Conservation (phyloP, 2,329 filamentous ascomycete genomes). For the Chaetothyriales sp. region DNA sequence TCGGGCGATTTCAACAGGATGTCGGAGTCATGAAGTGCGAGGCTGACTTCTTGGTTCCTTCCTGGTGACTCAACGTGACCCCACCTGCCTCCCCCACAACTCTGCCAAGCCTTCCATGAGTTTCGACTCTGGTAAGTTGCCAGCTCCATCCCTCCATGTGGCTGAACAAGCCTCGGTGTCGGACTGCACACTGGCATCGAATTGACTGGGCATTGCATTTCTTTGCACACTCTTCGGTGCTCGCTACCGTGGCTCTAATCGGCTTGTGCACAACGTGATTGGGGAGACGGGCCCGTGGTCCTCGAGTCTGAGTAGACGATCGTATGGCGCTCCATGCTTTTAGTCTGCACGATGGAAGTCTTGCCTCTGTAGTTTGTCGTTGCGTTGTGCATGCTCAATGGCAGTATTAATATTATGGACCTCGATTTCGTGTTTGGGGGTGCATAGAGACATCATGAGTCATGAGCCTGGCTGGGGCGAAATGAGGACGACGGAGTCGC, state of each 20-base stretch:
- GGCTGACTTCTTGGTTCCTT: neutral
- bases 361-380: neutral
- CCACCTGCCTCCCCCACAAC: neutral
- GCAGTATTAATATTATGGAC: neutral
- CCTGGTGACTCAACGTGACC: neutral
- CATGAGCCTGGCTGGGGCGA: conserved; percentile 41
- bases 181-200: neutral
- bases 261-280: neutral
- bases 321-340: neutral
- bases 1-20: neutral
- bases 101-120: neutral
- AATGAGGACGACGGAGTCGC: conserved; percentile 58
- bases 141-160: neutral
- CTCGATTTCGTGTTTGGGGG: neutral
- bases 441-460: conserved; percentile 16
- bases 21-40: neutral
- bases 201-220: neutral
- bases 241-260: neutral
- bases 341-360: neutral
- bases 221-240: neutral
- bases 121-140: neutral
- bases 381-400: neutral
- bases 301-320: neutral
- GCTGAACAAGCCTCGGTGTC: too few species aligned
- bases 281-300: neutral